Evolutionary conservation across 2,329 filamentous ascomycete genomes (phyloP).

Genomic region (Polychaeton citri): DNA sequence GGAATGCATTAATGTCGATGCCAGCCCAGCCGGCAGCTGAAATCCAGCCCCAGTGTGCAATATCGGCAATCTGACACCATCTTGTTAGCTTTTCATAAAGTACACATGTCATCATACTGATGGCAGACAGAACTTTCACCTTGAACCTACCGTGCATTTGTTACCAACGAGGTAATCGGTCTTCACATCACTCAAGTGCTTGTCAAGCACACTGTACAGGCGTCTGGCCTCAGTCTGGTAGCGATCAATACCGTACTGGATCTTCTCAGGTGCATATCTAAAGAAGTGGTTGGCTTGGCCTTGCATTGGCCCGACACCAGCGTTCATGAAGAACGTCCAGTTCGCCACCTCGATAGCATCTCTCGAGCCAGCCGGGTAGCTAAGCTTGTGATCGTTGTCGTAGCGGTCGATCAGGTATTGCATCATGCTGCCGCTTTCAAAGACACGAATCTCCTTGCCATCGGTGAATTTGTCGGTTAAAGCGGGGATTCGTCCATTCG

Average conservation of each 20-base stretch:
- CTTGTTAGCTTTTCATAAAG: too few relatives aligned
- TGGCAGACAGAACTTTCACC: too few relatives aligned
- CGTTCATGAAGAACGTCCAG: constrained; percentile 64
- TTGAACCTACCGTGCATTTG: constrained; percentile 37
- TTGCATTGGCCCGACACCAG: constrained; percentile 35
- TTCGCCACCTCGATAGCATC: constrained; percentile 65
- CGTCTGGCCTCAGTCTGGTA: constrained; percentile 77
- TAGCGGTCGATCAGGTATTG: constrained; percentile 70
- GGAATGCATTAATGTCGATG: constrained; percentile 62
- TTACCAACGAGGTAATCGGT: constrained; percentile 47
- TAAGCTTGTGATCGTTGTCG: constrained; percentile 70
- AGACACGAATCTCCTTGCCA: constrained; percentile 60
- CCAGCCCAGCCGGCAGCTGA: constrained; percentile 45
- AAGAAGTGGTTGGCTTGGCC: constrained; percentile 72
- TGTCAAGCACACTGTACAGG: constrained; percentile 65
- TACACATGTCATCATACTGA: too few relatives aligned
- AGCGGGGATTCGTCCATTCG: constrained; percentile 83
- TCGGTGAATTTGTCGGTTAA: constrained; percentile 67
- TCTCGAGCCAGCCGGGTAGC: constrained; percentile 56
- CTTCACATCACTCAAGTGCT: constrained; percentile 44
- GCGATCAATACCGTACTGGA: constrained; percentile 68
- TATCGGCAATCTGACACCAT: constrained; percentile 52
- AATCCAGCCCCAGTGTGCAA: constrained; percentile 68
- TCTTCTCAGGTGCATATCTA: constrained; percentile 69
- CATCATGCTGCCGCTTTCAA: constrained; percentile 74